These are phyloP conservation scores for Striga asiatica DNA, from an alignment of 257 asterid genomes.

Conservation along the genomic window DNA sequence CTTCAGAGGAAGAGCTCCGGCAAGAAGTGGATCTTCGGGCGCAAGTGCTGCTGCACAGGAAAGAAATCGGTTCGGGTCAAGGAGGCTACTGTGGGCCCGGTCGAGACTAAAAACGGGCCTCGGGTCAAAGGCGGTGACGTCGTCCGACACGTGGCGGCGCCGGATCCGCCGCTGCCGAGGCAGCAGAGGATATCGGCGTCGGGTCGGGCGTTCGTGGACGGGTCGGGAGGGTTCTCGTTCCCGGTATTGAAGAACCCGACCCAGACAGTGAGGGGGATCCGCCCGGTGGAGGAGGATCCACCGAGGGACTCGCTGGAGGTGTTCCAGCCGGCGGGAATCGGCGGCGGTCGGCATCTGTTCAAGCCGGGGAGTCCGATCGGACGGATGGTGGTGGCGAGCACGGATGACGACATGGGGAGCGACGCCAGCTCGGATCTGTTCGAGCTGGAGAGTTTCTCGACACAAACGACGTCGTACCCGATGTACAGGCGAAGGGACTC, in stretches of 20 bases:
- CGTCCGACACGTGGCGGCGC: neutral
- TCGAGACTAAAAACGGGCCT: neutral
- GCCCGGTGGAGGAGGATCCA: conserved; percentile 37
- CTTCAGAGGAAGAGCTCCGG: neutral
- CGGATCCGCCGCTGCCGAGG: conserved; percentile 16
- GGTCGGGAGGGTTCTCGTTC: conserved; percentile 38
- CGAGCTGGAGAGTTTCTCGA: conserved; percentile 78
- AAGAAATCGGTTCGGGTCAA: conserved; percentile 53
- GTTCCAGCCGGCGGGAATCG: conserved; percentile 43
- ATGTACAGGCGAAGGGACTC: conserved; percentile 53
- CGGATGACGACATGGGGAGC: conserved; percentile 53
- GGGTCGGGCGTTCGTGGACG: conserved; percentile 27
- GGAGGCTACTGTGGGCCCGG: conserved; percentile 16
- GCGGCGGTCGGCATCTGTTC: neutral
- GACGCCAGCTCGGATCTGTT: conserved; percentile 88
- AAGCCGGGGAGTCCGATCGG: conserved; percentile 41
- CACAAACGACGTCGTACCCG: conserved; percentile 43
- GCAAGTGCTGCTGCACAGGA: conserved; percentile 67
- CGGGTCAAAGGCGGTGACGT: neutral
- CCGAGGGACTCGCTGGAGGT: conserved; percentile 58
- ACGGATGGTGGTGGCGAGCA: conserved; percentile 16
- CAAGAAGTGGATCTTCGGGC: conserved; percentile 31
- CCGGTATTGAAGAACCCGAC: conserved; percentile 31
- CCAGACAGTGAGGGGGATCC: neutral
- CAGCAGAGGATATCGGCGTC: conserved; percentile 45